phyloP scores from a whole-genome alignment of 2,329 filamentous ascomycete species.

The Ceratocystis destructans region DNA sequence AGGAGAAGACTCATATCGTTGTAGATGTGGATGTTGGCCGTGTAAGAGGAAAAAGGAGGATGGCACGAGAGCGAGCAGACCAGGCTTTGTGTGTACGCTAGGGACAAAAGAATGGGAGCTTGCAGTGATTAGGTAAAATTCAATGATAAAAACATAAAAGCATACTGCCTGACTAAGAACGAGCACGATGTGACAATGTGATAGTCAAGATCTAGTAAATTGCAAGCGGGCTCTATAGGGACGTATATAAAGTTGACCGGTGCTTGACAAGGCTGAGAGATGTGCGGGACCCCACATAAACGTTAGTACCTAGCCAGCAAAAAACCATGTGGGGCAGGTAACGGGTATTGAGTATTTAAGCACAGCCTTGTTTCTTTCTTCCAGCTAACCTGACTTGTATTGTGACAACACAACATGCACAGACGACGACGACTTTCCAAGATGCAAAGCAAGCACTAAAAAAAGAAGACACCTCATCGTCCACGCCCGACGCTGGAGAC shows the following conservation, averaged over 20 bases:
- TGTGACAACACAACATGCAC: neutral
- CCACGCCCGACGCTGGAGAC: slow-evolving; percentile 9
- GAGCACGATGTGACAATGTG: neutral
- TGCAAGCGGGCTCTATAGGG: neutral
- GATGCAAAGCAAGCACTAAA: neutral
- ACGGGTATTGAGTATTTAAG: neutral
- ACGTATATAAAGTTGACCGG: slow-evolving; percentile 1
- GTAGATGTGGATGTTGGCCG: neutral
- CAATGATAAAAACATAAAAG: neutral
- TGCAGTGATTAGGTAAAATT: neutral
- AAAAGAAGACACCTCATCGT: neutral
- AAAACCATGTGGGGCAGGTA: neutral
- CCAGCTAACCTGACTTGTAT: neutral
- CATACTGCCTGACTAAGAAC: neutral
- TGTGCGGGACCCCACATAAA: neutral
- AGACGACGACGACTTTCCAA: neutral
- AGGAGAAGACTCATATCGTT: slow-evolving; percentile 46
- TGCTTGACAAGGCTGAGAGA: slow-evolving; percentile 7
- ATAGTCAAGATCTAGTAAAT: neutral
- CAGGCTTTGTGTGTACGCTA: neutral
- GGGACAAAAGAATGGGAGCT: neutral
- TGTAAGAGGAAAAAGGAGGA: neutral
- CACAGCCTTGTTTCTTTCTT: neutral
- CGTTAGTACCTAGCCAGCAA: neutral
- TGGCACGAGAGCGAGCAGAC: neutral